Evolutionary conservation across 176 grass and related monocot genomes (phyloP).

Genomic region (Oryza rufipogon): DNA sequence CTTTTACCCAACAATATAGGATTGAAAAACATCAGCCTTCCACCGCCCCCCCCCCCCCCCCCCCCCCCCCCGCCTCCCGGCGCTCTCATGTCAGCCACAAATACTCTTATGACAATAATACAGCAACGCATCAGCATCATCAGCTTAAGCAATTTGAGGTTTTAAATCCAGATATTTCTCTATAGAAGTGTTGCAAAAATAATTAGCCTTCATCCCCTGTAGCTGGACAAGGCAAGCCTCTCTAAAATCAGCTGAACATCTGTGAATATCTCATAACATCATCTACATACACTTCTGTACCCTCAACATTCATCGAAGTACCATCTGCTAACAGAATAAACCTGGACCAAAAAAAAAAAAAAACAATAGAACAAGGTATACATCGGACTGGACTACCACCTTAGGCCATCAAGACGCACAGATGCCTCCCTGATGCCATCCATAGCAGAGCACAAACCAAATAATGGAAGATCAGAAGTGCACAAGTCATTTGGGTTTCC

Average conservation of each 20-base stretch:
- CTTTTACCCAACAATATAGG: background rate
- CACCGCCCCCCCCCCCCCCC: too few species aligned
- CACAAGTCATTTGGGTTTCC: conserved; percentile 20
- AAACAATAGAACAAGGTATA: background rate
- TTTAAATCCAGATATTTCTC: background rate
- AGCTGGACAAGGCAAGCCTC: background rate
- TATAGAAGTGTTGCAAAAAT: background rate
- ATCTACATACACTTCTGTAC: background rate
- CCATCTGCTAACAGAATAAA: conserved; percentile 1
- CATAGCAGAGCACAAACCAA: conserved; percentile 33
- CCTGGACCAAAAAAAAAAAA: background rate
- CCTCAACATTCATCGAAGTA: background rate
- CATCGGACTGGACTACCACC: conserved; percentile 33
- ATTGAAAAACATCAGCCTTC: background rate
- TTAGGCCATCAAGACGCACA: conserved; percentile 18
- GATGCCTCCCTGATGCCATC: conserved; percentile 34
- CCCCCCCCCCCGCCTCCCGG: too few species aligned
- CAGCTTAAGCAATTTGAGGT: background rate
- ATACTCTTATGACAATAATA: conserved; percentile 8
- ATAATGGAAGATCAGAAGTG: conserved; percentile 28
- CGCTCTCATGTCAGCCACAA: background rate
- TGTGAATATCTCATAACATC: background rate
- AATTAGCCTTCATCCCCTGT: background rate
- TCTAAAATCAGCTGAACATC: background rate
- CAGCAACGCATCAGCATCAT: background rate